Evolutionary conservation across 192 early-diverging fungal species (phyloP), one percentile per base, ranked within the genome.

Genomic region (Spizellomyces punctatus): DNA sequence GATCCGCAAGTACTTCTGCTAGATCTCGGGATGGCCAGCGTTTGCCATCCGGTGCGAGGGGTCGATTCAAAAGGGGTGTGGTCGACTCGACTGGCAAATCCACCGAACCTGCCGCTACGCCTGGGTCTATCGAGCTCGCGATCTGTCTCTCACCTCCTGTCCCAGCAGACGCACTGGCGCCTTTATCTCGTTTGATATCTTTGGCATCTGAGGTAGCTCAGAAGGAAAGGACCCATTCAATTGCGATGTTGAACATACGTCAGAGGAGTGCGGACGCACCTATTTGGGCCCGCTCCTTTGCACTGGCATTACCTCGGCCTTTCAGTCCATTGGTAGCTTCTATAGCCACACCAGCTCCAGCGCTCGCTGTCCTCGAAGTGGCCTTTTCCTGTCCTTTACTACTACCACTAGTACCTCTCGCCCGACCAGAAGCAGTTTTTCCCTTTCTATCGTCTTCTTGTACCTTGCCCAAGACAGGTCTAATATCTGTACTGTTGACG

Each of bases 1-100:
- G 64, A 67, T 88, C 84, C n/a, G 79, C 69, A 3, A 88, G 71
- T 47, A 87, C 73, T 49, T 83, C 81, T 10, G 85, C 86, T 10
- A 88, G 55, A 58, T 79, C 80, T 48, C 80, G 79, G 6, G 85
- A 73, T n/a, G 86, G 86, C 59, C 81, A 50, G 57, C 78, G 78
- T 44, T 69, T 61, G 17, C 82, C 83, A 70, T 86, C 83, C 0
- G 78, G 43, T 7, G 76, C 59, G 16, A 61, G 17, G 0, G 59
- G 59, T 19, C 59, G 59, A 6, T 36, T 41, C 42, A 61, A 41
- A 41, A 61, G 17, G 14, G 59, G 59, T 9, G 36, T 42, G 16
- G 59, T 61, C 21, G 42, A 27, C 42, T 61, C 59, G 14, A 41
- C 14, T 17, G 42, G 5, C 16, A 41, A 16, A 19, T 61, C 59